Evolutionary conservation across 2,329 filamentous ascomycete species (phyloP).

Genomic region (Ploettnerulaceae sp.): DNA sequence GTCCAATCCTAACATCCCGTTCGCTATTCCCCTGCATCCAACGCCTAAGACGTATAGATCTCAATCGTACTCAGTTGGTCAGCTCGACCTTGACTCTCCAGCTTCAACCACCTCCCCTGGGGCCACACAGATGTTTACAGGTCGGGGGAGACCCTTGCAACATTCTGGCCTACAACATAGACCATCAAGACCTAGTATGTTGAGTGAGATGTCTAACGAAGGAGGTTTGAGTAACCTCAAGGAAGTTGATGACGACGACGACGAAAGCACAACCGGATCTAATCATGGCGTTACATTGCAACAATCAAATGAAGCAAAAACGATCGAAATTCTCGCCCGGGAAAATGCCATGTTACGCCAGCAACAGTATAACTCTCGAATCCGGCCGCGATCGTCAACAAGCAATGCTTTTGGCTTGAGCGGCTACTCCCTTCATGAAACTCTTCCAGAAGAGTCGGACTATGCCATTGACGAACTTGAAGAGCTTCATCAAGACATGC

Average conservation of each 20-base stretch:
- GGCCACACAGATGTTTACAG: slow-evolving; percentile 20
- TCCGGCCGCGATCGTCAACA: slow-evolving; percentile 55
- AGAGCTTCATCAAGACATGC: slow-evolving; percentile 39
- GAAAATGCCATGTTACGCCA: slow-evolving; percentile 60
- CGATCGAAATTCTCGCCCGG: slow-evolving; percentile 56
- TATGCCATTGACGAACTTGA: slow-evolving; percentile 70
- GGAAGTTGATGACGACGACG: slow-evolving; percentile 64
- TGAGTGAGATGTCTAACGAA: slow-evolving; percentile 66
- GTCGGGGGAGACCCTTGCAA: slow-evolving; percentile 39
- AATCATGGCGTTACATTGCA: slow-evolving; percentile 51
- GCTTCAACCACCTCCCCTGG: slow-evolving; percentile 24
- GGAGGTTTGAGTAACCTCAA: slow-evolving; percentile 64
- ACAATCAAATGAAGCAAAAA: slow-evolving; percentile 49
- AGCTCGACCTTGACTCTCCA: slow-evolving; percentile 65
- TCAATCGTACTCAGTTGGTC: slow-evolving; percentile 93
- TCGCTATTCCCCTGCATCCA: slow-evolving; percentile 81
- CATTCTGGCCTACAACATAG: slow-evolving; percentile 72
- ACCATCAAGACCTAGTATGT: slow-evolving; percentile 71
- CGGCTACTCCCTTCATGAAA: slow-evolving; percentile 53
- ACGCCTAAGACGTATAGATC: slow-evolving; percentile 92
- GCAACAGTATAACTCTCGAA: slow-evolving; percentile 51
- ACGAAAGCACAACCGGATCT: slow-evolving; percentile 51
- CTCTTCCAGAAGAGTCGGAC: slow-evolving; percentile 61
- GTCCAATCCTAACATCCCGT: slow-evolving; percentile 67
- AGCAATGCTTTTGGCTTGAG: slow-evolving; percentile 48